A percentile compares a stretch with the other conserved stretches of the same genome.
Evolutionary conservation across 257 asterid genomes (phyloP).

Genomic region (Jasminum sambac): DNA sequence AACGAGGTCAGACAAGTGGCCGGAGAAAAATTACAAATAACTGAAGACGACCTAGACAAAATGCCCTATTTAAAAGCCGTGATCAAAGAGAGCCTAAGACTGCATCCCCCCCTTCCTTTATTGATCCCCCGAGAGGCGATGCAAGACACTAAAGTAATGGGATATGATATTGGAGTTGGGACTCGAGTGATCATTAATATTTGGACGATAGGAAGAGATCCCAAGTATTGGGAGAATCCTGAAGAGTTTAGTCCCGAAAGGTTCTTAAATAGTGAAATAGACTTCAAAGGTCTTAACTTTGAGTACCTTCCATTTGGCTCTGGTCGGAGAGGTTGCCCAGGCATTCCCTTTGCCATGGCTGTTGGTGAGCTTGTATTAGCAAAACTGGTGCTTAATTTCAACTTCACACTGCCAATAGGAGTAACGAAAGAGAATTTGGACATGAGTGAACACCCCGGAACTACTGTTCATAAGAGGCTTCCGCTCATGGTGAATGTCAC

Average conservation of each 20-base stretch:
- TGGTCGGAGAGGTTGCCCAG: background rate
- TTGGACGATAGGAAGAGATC: background rate
- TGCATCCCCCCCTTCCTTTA: background rate
- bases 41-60: background rate
- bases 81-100: background rate
- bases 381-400: background rate
- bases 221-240: background rate
- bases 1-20: background rate
- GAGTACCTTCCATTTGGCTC: background rate
- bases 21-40: too few relatives aligned
- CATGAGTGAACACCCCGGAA: background rate
- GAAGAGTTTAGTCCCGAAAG: background rate
- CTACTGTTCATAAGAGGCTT: background rate
- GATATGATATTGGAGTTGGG: background rate
- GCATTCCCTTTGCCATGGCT: background rate
- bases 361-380: background rate
- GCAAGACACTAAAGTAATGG: background rate
- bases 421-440: background rate
- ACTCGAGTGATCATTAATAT: background rate
- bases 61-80: background rate
- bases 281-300: conserved; percentile 1
- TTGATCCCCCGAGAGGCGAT: background rate
- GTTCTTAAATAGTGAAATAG: background rate
- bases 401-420: background rate
- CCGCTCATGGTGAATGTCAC: background rate